These are phyloP conservation scores for Chytriomyces sp. DNA, from an alignment of 192 early-diverging fungal species.

Conservation along the genomic window DNA sequence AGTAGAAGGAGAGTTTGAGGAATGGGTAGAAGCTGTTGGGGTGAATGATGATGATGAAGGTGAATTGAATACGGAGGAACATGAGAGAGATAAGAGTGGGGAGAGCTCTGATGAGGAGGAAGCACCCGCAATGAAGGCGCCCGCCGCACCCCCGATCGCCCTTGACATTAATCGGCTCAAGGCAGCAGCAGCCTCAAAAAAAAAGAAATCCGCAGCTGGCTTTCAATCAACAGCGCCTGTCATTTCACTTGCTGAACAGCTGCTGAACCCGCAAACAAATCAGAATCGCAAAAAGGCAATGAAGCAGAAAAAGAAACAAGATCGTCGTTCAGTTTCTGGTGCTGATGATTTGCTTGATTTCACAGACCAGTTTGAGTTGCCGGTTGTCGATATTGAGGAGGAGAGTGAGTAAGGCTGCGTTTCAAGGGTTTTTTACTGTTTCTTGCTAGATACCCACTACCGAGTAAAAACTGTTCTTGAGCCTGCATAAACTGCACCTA, in stretches of 20 bases:
- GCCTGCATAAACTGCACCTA: too few species aligned
- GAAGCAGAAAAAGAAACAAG: constrained; percentile 69
- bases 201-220: constrained; percentile 58
- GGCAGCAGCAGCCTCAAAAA: constrained; percentile 29
- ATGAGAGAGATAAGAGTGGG: constrained; percentile 45
- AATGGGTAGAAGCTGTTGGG: constrained; percentile 10
- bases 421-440: too few species aligned
- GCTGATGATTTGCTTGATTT: constrained; percentile 55
- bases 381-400: constrained; percentile 22
- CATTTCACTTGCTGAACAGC: constrained; percentile 63
- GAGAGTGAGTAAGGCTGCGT: constrained; percentile 7
- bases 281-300: constrained; percentile 68
- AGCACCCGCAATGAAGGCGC: constrained; percentile 27
- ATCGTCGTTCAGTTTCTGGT: constrained; percentile 16
- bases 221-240: constrained; percentile 54
- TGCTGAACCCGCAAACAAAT: constrained; percentile 74
- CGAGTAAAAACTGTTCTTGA: too few species aligned
- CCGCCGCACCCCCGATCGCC: constrained; percentile 27
- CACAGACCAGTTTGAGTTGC: constrained; percentile 39
- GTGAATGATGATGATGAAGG: constrained; percentile 14
- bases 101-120: constrained; percentile 48
- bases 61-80: neutral
- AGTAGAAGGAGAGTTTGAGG: constrained; percentile 36
- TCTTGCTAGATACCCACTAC: too few species aligned
- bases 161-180: constrained; percentile 51